Percentiles rank a stretch among this genome's conserved stretches.
Conservation (phyloP, 345 rosid species). For the Citrus trifoliata region DNA sequence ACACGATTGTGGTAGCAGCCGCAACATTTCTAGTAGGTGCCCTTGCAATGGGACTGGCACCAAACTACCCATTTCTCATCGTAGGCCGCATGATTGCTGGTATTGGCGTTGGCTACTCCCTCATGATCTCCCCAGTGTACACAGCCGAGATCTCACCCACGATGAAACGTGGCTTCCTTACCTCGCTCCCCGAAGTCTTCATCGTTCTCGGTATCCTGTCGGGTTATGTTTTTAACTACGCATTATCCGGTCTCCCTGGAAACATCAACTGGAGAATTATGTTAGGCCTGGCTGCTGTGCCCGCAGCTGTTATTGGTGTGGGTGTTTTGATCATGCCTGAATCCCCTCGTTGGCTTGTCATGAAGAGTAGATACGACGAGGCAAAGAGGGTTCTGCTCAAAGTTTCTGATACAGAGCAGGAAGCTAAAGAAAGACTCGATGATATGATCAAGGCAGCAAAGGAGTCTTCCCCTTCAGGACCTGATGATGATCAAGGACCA, state of each 20-base stretch:
- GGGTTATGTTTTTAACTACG: conserved; percentile 60
- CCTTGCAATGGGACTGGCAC: conserved; percentile 63
- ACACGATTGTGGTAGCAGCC: conserved; percentile 65
- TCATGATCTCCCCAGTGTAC: conserved; percentile 68
- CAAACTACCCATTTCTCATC: conserved; percentile 49
- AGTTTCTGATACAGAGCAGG: conserved; percentile 41
- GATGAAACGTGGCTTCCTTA: conserved; percentile 52
- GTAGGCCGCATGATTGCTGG: conserved; percentile 68
- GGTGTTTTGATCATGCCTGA: conserved; percentile 67
- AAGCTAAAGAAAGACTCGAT: conserved; percentile 44
- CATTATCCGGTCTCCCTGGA: conserved; percentile 45
- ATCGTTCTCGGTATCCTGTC: conserved; percentile 58
- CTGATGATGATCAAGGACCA: background rate
- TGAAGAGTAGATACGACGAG: conserved; percentile 44
- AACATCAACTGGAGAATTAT: conserved; percentile 59
- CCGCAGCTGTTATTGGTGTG: conserved; percentile 39
- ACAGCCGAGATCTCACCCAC: conserved; percentile 62
- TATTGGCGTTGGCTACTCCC: conserved; percentile 64
- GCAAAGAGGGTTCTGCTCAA: conserved; percentile 51
- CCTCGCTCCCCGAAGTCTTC: conserved; percentile 71
- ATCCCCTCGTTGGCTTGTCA: conserved; percentile 77
- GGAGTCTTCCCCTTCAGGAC: background rate
- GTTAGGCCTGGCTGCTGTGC: conserved; percentile 65
- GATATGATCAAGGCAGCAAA: conserved; percentile 43
- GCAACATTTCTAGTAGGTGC: conserved; percentile 55